Evolutionary conservation across 129 eudicot genomes (phyloP).

Genomic region (Chrysanthemum seticuspe): DNA sequence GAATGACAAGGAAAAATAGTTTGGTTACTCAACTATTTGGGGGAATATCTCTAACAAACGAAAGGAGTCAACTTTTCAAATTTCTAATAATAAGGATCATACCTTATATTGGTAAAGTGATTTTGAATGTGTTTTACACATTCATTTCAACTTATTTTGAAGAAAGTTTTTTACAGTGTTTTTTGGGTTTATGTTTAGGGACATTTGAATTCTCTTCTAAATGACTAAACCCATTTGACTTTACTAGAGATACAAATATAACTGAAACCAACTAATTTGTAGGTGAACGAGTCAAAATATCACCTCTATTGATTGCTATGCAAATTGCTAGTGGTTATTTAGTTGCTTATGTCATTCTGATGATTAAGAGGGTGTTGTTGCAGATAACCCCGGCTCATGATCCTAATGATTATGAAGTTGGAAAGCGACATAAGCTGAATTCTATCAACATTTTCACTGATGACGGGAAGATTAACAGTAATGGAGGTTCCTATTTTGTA

Average conservation of each 20-base stretch:
- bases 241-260: background rate
- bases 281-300: background rate
- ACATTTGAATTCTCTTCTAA: background rate
- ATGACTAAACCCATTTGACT: background rate
- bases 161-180: background rate
- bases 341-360: background rate
- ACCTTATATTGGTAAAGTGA: background rate
- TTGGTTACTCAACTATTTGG: background rate
- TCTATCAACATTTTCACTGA: constrained; percentile 87
- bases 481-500: constrained; percentile 70
- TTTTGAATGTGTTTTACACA: background rate
- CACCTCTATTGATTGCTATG: background rate
- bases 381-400: constrained; percentile 99
- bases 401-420: constrained; percentile 97
- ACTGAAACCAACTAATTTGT: background rate
- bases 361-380: constrained; percentile 10
- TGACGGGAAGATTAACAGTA: constrained; percentile 91
- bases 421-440: constrained; percentile 81
- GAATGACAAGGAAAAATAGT: background rate
- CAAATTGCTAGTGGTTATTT: background rate
- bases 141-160: too few species aligned
- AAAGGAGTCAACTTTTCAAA: too few species aligned
- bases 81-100: background rate
- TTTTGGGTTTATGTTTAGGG: too few species aligned
- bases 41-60: too few species aligned